Base-by-base conservation (phyloP, 331 rosid genomes). In the Stylosanthes scabra region DNA sequence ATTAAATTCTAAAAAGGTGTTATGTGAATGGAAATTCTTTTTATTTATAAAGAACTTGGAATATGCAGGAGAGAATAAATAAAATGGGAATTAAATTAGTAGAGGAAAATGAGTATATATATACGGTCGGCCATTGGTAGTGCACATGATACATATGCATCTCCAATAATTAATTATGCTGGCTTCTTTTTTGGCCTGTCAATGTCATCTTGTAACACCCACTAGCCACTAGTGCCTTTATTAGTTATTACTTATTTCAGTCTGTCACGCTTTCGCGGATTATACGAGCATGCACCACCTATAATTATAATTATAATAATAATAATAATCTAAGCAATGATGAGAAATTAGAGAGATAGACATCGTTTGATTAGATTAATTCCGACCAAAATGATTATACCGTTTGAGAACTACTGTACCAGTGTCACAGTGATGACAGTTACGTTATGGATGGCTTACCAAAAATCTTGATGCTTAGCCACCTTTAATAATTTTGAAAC, bases 331-430 rank as follows among this genome's bases (percentile, higher is more conserved):
- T 65, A 11, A 8, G 74, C 69, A 70, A 66, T 56, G 77, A 71
- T 71, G 75, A 64, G 16, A 69, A 59, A 44, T 59, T 51, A 54
- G 63, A 12, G 79, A 74, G 50, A 72, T 72, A 59, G 5, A 31
- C 5, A 31, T 31, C 37, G 37, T 31, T 31, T 31, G 5, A 31
- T 31, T 31, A 31, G 37, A 81, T 54, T 51, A 57, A 76, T 59
- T 47, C 78, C 75, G 62, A 76, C 72, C 72, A 39, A 49, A 71
- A 76, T 76, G 80, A 80, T 80, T 37, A 76, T 81, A 59, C 78
- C 68, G 56, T 66, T 69, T 69, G 80, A 67, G 81, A 11, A 66
- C 51, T 71, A 71, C 71, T 20, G 25, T 20, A 66, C 5, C 3
- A 31, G 37, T 31, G 37, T 31, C 5, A 31, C 0, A 31, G 4